Evolutionary conservation across 2,329 filamentous ascomycete species (phyloP).

Genomic region (Ophiostoma angusticollis): DNA sequence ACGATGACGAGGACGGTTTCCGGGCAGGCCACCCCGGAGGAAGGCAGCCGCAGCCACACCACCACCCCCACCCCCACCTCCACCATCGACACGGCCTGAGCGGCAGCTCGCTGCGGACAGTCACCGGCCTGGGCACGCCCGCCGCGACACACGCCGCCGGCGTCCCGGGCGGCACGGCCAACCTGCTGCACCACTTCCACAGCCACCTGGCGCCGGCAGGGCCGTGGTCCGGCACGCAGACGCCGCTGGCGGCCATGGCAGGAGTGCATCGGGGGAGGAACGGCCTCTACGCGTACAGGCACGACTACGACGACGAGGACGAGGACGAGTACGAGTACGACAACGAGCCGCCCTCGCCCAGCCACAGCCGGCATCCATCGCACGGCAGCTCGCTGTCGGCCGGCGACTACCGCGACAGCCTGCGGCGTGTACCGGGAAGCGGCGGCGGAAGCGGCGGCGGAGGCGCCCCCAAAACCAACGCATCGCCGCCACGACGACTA

Average conservation of each 20-base stretch:
- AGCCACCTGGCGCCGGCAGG: constrained; percentile 54
- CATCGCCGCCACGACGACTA: constrained; percentile 2
- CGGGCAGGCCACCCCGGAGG: constrained; percentile 17
- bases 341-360: constrained; percentile 5
- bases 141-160: constrained; percentile 27
- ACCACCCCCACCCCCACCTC: constrained; percentile 22
- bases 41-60: constrained; percentile 21
- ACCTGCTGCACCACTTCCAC: constrained; percentile 66
- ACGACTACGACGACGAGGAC: not conserved
- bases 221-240: constrained; percentile 63
- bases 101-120: constrained; percentile 21
- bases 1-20: constrained; percentile 21
- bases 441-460: constrained; percentile 16
- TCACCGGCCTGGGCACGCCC: constrained; percentile 34
- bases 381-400: constrained; percentile 22
- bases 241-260: constrained; percentile 66
- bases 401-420: constrained; percentile 14
- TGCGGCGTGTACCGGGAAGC: constrained; percentile 1
- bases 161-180: constrained; percentile 59
- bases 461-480: not conserved
- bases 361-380: constrained; percentile 19
- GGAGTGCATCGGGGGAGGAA: constrained; percentile 49
- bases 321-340: not conserved
- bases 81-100: constrained; percentile 18
- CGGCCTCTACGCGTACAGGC: constrained; percentile 25